Percentiles rank a stretch among this genome's conserved stretches.
These are phyloP conservation scores for Penicillium verrucosum DNA, from an alignment of 2,329 filamentous ascomycete species.

Conservation along the genomic window DNA sequence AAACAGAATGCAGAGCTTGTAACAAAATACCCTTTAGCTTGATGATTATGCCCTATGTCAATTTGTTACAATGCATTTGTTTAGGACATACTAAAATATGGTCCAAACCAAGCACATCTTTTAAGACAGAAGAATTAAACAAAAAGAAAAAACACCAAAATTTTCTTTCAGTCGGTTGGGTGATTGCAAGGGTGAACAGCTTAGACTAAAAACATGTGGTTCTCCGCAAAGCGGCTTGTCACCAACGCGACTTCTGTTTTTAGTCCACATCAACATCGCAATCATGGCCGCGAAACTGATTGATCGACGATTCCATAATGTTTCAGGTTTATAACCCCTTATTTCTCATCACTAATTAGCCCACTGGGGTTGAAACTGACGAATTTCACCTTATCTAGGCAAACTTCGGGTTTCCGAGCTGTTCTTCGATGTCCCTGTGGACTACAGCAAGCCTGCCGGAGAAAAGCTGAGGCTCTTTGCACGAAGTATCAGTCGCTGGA, in stretches of 20 bases:
- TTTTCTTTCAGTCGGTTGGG: background rate
- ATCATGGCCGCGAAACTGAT: slow-evolving; percentile 40
- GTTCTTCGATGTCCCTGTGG: slow-evolving; percentile 81
- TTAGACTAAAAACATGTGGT: background rate
- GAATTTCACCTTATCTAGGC: slow-evolving; percentile 48
- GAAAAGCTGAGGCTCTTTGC: slow-evolving; percentile 72
- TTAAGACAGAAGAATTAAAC: background rate
- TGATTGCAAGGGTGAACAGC: background rate
- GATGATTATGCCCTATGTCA: background rate
- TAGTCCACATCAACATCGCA: slow-evolving; percentile 17
- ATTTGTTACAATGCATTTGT: background rate
- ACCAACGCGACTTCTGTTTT: slow-evolving; percentile 4
- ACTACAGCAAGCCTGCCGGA: slow-evolving; percentile 63
- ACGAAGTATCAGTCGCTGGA: slow-evolving; percentile 64
- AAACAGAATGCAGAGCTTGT: background rate
- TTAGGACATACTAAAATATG: no score
- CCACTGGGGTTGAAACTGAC: background rate
- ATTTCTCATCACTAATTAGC: background rate
- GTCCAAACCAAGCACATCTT: background rate
- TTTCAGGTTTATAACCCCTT: slow-evolving; percentile 31
- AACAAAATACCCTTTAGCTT: background rate
- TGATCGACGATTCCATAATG: slow-evolving; percentile 36
- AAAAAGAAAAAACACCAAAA: background rate
- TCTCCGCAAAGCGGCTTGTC: slow-evolving; percentile 13
- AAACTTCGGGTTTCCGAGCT: slow-evolving; percentile 74